Percentiles rank a stretch among this genome's conserved stretches.
Evolutionary conservation across 2,329 filamentous ascomycete genomes (phyloP).

Genomic region (Lachnellula arida): DNA sequence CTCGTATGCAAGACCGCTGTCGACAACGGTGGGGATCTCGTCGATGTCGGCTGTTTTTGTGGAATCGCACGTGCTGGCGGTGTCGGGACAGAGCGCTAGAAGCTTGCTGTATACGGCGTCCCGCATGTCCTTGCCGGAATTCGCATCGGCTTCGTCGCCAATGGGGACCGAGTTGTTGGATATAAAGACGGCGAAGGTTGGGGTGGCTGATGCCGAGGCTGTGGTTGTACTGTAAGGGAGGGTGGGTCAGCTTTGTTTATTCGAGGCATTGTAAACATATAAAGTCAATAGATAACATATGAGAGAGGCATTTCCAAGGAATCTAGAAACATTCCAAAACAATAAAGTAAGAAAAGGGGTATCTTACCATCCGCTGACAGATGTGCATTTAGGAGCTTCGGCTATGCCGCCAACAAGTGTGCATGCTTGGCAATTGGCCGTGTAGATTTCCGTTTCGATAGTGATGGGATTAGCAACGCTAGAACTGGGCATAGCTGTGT

Average conservation of each 20-base stretch:
- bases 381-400: background rate
- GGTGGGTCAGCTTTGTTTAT: background rate
- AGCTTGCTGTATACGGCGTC: background rate
- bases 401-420: background rate
- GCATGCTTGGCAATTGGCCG: background rate
- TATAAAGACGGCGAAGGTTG: background rate
- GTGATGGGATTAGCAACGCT: background rate
- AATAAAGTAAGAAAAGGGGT: background rate
- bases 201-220: background rate
- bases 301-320: no score
- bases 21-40: background rate
- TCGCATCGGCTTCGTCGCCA: background rate
- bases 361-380: background rate
- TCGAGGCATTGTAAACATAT: no score
- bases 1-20: background rate
- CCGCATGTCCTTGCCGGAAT: background rate
- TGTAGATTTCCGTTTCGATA: background rate
- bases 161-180: background rate
- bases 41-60: background rate
- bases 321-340: no score
- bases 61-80: background rate
- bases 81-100: background rate
- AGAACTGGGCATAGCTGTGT: background rate
- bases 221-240: background rate
- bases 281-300: no score